phyloP scores from a whole-genome alignment of 768 basidiomycete genomes.

The Dacryopinax spathularia region DNA sequence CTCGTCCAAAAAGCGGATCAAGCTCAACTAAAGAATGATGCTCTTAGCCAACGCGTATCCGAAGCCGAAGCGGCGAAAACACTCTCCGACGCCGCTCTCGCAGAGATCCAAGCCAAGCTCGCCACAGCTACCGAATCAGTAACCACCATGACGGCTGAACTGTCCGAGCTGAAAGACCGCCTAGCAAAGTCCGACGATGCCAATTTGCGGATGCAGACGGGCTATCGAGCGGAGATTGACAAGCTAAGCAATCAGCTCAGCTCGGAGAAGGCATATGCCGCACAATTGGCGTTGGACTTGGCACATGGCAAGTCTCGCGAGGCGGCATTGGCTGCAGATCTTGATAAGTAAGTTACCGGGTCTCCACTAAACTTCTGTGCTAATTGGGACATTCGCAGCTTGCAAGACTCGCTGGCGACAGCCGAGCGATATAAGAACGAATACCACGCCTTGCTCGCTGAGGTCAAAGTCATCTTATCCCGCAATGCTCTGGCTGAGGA shows the following conservation, averaged over 20 bases:
- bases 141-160: neutral
- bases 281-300: neutral
- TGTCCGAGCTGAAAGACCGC: neutral
- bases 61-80: neutral
- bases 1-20: no score
- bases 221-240: neutral
- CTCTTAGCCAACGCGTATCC: no score
- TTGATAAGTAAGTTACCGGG: neutral
- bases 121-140: neutral
- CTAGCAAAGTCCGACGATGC: neutral
- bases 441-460: conserved; percentile 48
- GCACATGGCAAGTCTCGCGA: neutral
- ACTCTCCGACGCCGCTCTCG: neutral
- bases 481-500: conserved; percentile 67
- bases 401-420: neutral
- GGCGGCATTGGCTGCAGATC: neutral
- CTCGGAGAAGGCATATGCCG: neutral
- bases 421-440: neutral
- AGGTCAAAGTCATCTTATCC: conserved; percentile 48
- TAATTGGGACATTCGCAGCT: neutral
- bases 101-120: neutral
- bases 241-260: neutral
- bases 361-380: neutral
- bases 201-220: neutral
- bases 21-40: no score